These are phyloP conservation scores for Quercus rubra DNA, from an alignment of 306 rosid genomes.

Conservation along the genomic window DNA sequence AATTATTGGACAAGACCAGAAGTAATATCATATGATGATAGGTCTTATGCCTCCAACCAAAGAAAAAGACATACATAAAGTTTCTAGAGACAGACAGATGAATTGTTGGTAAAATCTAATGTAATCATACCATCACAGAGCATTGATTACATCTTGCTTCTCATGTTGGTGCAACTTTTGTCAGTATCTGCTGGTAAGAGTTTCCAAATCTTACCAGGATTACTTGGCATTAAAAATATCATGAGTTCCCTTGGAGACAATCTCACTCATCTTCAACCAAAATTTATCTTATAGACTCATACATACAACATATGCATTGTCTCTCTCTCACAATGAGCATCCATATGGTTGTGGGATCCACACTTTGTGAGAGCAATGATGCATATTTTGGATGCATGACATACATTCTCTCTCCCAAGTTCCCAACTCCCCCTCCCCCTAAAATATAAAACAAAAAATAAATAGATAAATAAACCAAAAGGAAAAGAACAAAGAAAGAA, in stretches of 20 bases:
- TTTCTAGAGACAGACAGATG: background rate
- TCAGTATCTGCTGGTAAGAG: background rate
- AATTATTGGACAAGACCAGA: background rate
- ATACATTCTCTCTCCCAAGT: no score
- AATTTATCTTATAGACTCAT: no score
- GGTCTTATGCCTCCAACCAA: background rate
- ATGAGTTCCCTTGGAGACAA: background rate
- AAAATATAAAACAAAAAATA: no score
- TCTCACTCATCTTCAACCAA: no score
- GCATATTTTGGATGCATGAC: no score
- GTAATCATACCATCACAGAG: background rate
- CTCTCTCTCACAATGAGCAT: no score
- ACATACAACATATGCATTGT: no score
- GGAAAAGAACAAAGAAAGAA: no score
- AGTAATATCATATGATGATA: background rate
- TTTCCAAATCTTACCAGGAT: background rate
- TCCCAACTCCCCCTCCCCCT: no score
- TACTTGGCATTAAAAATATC: background rate
- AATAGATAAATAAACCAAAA: background rate
- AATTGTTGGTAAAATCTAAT: background rate
- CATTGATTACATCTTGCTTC: background rate
- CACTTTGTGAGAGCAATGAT: no score
- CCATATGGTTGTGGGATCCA: no score
- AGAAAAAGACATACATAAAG: background rate
- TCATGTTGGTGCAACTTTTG: background rate